These are phyloP conservation scores for Grigorovia humatica DNA, from an alignment of 805 yeast genomes.

Conservation along the genomic window DNA sequence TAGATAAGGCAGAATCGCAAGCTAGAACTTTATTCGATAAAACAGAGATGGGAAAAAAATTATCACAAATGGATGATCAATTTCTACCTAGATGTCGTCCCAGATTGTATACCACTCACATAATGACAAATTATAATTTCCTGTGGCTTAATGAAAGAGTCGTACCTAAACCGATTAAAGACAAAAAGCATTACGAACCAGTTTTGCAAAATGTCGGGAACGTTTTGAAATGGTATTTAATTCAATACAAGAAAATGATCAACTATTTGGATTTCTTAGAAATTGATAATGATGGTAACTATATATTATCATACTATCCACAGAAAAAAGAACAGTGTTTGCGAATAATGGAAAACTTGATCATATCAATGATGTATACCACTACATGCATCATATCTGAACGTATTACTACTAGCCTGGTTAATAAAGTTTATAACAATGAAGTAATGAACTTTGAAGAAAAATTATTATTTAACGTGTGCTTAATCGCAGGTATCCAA, in stretches of 20 bases:
- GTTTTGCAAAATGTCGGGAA: conserved; percentile 5
- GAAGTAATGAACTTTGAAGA: conserved; percentile 9
- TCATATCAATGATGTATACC: conserved; percentile 2
- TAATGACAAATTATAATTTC: conserved; percentile 9
- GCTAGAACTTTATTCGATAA: conserved; percentile 1
- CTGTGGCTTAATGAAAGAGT: conserved; percentile 6
- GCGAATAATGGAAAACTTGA: conserved; percentile 6
- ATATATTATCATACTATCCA: neutral
- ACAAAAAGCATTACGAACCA: conserved; percentile 4
- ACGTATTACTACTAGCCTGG: conserved; percentile 2
- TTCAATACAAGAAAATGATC: conserved; percentile 10
- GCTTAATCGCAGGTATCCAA: conserved; percentile 7
- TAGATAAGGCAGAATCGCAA: conserved; percentile 6
- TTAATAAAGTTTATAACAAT: conserved; percentile 4
- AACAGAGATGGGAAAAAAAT: conserved; percentile 3
- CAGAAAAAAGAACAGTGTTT: conserved; percentile 2
- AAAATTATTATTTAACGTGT: conserved; percentile 9
- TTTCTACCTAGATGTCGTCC: conserved; percentile 5
- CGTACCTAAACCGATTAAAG: neutral
- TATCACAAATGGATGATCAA: conserved; percentile 1
- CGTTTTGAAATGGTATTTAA: conserved; percentile 11
- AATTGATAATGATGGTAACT: conserved; percentile 1
- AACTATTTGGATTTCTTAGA: conserved; percentile 4
- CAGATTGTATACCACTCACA: conserved; percentile 7
- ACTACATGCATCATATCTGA: conserved; percentile 3